Evolutionary conservation across 1,284 basidiomycete genomes (phyloP).

Genomic region (Cystobasidium slooffiae): DNA sequence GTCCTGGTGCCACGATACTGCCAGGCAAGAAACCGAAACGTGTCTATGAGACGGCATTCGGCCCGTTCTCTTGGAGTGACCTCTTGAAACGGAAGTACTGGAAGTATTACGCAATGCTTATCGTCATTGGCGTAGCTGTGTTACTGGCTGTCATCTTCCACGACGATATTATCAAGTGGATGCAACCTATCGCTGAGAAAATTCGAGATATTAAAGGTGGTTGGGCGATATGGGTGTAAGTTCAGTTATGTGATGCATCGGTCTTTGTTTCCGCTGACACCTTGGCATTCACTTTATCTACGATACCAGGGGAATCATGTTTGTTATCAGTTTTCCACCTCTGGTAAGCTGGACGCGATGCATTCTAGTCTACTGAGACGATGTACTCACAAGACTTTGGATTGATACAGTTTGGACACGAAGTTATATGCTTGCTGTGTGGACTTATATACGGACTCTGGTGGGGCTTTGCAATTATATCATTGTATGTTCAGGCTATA

Average conservation of each 20-base stretch:
- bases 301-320: slow-evolving; percentile 52
- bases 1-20: neutral
- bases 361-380: no score
- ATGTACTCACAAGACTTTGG: neutral
- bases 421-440: slow-evolving; percentile 39
- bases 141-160: slow-evolving; percentile 28
- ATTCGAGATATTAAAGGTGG: slow-evolving; percentile 40
- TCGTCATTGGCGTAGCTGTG: slow-evolving; percentile 10
- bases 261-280: slow-evolving; percentile 49
- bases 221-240: slow-evolving; percentile 40
- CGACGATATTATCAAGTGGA: slow-evolving; percentile 38
- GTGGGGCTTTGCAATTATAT: slow-evolving; percentile 63
- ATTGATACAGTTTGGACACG: slow-evolving; percentile 38
- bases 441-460: slow-evolving; percentile 58
- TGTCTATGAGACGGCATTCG: slow-evolving; percentile 39
- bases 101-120: slow-evolving; percentile 31
- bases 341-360: slow-evolving; percentile 52
- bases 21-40: slow-evolving; percentile 25
- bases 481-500: slow-evolving; percentile 53
- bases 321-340: slow-evolving; percentile 59
- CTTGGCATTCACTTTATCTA: slow-evolving; percentile 45
- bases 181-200: slow-evolving; percentile 38
- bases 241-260: neutral
- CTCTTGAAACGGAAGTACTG: slow-evolving; percentile 30
- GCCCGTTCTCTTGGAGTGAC: slow-evolving; percentile 36